Evolutionary conservation across 257 asterid genomes (phyloP), one percentile per base, ranked within the genome.

Genomic region (Jasminum sambac): DNA sequence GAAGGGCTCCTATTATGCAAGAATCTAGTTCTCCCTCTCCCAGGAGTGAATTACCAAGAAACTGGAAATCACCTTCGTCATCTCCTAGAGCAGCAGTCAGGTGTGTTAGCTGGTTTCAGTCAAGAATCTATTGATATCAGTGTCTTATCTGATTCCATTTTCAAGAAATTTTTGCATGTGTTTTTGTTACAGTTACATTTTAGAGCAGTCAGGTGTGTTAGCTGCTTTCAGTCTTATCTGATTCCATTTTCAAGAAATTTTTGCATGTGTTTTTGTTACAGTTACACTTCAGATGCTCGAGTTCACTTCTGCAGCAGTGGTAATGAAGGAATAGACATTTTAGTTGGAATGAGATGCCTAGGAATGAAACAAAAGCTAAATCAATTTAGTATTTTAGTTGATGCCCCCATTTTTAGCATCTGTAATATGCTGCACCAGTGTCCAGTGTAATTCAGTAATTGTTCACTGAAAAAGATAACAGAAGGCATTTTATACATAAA

Each of bases 31-130:
- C 96, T 58, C 87, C 90, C 30, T 80, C 91, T 52, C 87, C 82
- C 42, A 57, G 81, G 77, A 79, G 87, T 77, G 84, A 70, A 71
- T 82, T 91, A 25, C 76, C 67, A 12, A 84, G 74, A 75, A 79
- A 64, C 37, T 68, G 17, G 26, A 86, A 80, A 68, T 89, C 97
- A 63, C 91, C 87, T 66, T 42, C 71, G 59, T 81, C 63, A 61
- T 88, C 96, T 79, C 82, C 84, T 74, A 79, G 81, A 61, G 89
- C 63, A 78, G 88, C 85, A 67, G 80, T 68, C 78, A 94, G 99
- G 99, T 94, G 82, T 72, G 67, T 66, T 74, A 48, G 38, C 44
- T 50, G 21, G 70, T 40, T 48, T 57, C 58, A 19, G 21, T 57
- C 62, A 36, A 44, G 61, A 70, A 67, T 76, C 59, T 63, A 52